Base-by-base conservation (phyloP, 495 filamentous ascomycete species). In the Lepraria neglecta region DNA sequence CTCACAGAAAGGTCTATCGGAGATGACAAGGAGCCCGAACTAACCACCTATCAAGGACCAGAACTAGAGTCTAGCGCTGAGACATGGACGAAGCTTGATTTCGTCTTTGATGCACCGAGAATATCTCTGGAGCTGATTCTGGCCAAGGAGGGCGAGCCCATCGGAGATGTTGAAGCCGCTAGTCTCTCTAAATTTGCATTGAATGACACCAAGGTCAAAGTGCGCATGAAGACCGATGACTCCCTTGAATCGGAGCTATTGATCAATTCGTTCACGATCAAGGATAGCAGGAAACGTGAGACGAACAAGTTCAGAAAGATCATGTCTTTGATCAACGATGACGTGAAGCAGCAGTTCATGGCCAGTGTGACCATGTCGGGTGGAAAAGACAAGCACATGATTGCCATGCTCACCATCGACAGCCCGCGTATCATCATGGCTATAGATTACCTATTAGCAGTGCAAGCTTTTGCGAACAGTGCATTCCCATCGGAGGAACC, bases 271-370 rank as follows among this genome's bases (percentile, higher is more conserved):
- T 95, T 98, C 71, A 95, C 92, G 0, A 96, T 97, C 65, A 83
- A 86, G 51, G 94, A 98, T 69, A 97, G 88, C 64, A 85, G 94
- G 53, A 84, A 82, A 31, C 79, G 83, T 50, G 91, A 94, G 63
- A 89, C 85, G 9, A 97, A 96, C 73, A 96, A 96, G 71, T 98
- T 92, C 80, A 83, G 90, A 47, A 95, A 95, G 71, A 96, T 97
- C 73, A 97, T 98, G 94, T 92, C 92, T 27, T 84, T 95, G 64
- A 89, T 91, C 67, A 97, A 97, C 70, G 89, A 90, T 63, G 87
- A 88, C 56, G 91, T 94, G 11, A 89, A 95, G 69, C 94, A 97
- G 74, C 85, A 88, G 63, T 95, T 97, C 70, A 97, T 98, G 95
- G 94, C 94, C 42, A 95, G 87, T 74, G 75, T 98, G 33, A 91